Percentiles rank a stretch among this genome's conserved stretches.
Evolutionary conservation across 2,329 filamentous ascomycete species (phyloP).

Genomic region (Zasmidium citrigriseum): DNA sequence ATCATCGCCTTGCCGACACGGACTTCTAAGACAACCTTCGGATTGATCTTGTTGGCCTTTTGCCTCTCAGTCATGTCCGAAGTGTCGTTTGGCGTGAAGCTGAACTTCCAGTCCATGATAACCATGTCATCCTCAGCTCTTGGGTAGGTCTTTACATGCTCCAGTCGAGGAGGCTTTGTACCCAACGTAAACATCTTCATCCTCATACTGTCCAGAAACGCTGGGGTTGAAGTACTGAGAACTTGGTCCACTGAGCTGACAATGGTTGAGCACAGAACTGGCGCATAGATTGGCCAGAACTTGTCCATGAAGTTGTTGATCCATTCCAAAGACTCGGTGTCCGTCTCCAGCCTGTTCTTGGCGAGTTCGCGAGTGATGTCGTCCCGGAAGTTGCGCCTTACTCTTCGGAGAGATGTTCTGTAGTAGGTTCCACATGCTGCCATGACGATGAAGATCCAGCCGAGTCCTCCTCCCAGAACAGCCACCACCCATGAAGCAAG

Average conservation of each 20-base stretch:
- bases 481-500: constrained; percentile 88
- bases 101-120: constrained; percentile 99
- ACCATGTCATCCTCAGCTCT: constrained; percentile 94
- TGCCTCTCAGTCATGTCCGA: constrained; percentile 89
- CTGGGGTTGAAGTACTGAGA: constrained; percentile 84
- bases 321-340: constrained; percentile 93
- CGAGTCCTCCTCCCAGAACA: constrained; percentile 84
- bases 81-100: constrained; percentile 94
- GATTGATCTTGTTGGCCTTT: constrained; percentile 93
- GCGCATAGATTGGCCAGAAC: constrained; percentile 99
- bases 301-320: constrained; percentile 98
- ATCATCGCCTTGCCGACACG: constrained; percentile 94
- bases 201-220: constrained; percentile 89
- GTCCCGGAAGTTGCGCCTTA: constrained; percentile 93
- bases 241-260: constrained; percentile 96
- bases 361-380: constrained; percentile 88
- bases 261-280: constrained; percentile 87
- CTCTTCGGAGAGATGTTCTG: constrained; percentile 87
- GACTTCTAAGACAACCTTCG: constrained; percentile 93
- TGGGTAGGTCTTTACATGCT: constrained; percentile 97
- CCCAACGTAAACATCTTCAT: constrained; percentile 93
- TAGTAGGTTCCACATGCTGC: constrained; percentile 92
- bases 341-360: constrained; percentile 82
- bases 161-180: constrained; percentile 90
- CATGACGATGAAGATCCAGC: constrained; percentile 93